Base-by-base conservation (phyloP, 1,139 yeast species). In the Lodderomyces beijingensis region DNA sequence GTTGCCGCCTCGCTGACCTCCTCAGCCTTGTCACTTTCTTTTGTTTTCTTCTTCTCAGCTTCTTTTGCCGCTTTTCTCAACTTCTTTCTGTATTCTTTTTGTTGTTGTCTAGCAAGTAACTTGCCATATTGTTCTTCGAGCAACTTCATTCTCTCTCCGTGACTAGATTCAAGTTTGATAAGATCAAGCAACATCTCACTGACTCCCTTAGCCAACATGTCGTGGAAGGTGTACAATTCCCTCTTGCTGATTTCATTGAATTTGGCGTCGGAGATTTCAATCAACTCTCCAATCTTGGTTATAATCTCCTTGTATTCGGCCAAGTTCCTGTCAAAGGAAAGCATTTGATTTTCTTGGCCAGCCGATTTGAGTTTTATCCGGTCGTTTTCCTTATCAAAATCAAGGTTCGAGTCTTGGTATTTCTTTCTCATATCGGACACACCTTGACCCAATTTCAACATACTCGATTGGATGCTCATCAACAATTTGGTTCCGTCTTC, bases 331-430 rank as follows among this genome's bases (percentile, higher is more conserved):
- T 69, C 69, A 32, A 69, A 55, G 2, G 49, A 51, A 32, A 59
- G 46, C 36, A 65, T 50, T 15, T 55, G 57, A 25, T 70, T 70
- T 9, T 61, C 60, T 46, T 58, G 43, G 43, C 56, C 60, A 53
- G 49, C 36, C 18, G 62, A 37, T 38, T 57, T 48, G 27, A 50
- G 33, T 37, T 65, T 65, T 27, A 70, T 45, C 38, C 66, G 62
- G 33, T 62, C 63, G 37, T 67, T 62, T 41, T 73, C 78, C 39
- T 62, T 63, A 31, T 73, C 77, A 44, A 71, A 76, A 45, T 74
- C 70, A 24, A 75, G 50, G 0, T 63, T 68, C 24, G 59, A 57
- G 3, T 56, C 58, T 4, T 63, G 67, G 44, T 55, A 76, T 35
- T 65, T 62, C 20, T 53, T 48, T 38, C 71, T 57, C 23, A 74